These are phyloP conservation scores for Fomitopsis palustris DNA, from an alignment of 1,284 basidiomycete species.

Conservation along the genomic window DNA sequence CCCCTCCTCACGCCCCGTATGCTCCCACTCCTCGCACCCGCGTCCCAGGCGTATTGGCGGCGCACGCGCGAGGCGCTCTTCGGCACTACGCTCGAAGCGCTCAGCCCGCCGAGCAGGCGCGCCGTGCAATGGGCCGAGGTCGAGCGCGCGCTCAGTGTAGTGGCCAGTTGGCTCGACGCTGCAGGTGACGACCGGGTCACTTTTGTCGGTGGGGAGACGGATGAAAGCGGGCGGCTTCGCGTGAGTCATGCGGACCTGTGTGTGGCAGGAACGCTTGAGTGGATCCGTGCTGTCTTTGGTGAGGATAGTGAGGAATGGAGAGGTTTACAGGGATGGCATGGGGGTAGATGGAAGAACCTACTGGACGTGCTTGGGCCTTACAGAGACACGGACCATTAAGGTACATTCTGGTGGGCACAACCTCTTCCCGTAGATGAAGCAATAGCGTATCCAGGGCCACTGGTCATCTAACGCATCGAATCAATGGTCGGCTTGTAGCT, in stretches of 20 bases:
- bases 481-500: too few species aligned
- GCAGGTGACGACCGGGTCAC: conserved; percentile 12
- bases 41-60: conserved; percentile 20
- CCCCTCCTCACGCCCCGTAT: conserved; percentile 7
- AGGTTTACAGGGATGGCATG: conserved; percentile 4
- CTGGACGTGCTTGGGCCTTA: conserved; percentile 4
- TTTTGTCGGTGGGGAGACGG: conserved; percentile 9
- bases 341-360: conserved; percentile 6
- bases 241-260: conserved; percentile 14
- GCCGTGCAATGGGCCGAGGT: conserved; percentile 14
- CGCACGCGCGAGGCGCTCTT: conserved; percentile 16
- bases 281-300: conserved; percentile 6
- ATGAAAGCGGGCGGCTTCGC: neutral
- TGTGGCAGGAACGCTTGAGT: conserved; percentile 13
- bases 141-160: conserved; percentile 9
- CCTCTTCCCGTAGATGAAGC: too few species aligned
- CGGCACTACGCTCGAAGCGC: conserved; percentile 18
- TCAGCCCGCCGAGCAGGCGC: conserved; percentile 11
- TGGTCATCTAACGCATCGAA: too few species aligned
- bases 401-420: too few species aligned
- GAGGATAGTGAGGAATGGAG: conserved; percentile 5
- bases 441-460: too few species aligned
- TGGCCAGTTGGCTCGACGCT: conserved; percentile 14
- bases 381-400: neutral
- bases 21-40: neutral